Percentiles rank a stretch among this genome's conserved stretches.
These are phyloP conservation scores for Alternaria sp. DNA, from an alignment of 2,329 filamentous ascomycete genomes.

Conservation along the genomic window DNA sequence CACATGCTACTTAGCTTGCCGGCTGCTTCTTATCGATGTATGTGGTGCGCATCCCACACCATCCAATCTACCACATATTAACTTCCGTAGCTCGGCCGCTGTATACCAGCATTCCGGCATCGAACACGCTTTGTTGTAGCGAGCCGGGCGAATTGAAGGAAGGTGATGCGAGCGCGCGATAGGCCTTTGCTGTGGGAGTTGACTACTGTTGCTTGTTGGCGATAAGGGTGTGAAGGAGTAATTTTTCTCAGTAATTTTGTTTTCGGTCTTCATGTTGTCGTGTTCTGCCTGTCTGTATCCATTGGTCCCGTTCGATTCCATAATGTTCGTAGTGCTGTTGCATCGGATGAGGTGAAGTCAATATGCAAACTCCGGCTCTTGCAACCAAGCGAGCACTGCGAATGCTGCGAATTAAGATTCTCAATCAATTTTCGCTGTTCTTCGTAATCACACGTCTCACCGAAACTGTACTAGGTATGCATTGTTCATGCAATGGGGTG, in stretches of 20 bases:
- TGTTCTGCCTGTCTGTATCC: not conserved
- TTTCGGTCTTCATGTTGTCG: not conserved
- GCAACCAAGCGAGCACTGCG: not conserved
- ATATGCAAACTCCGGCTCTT: not conserved
- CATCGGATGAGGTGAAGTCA: not conserved
- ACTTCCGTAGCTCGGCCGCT: conserved; percentile 11
- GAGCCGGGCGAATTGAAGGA: conserved; percentile 1
- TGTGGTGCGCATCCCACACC: conserved; percentile 8
- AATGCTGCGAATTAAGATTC: not conserved
- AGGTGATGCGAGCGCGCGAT: not conserved
- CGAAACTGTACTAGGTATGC: not conserved
- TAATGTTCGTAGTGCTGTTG: not conserved
- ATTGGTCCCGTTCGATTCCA: not conserved
- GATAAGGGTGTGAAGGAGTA: not conserved
- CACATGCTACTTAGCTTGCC: not conserved
- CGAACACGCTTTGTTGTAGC: not conserved
- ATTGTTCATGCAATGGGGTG: not conserved
- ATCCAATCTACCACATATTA: conserved; percentile 13
- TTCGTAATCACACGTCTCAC: not conserved
- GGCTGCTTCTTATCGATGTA: conserved; percentile 5
- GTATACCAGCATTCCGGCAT: not conserved
- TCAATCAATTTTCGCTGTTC: not conserved
- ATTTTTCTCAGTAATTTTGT: not conserved
- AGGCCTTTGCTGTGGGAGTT: not conserved
- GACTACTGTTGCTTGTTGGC: not conserved